Base-by-base conservation (phyloP, 225 moss, liverwort and hornwort species). In the Takakia lepidozioides region DNA sequence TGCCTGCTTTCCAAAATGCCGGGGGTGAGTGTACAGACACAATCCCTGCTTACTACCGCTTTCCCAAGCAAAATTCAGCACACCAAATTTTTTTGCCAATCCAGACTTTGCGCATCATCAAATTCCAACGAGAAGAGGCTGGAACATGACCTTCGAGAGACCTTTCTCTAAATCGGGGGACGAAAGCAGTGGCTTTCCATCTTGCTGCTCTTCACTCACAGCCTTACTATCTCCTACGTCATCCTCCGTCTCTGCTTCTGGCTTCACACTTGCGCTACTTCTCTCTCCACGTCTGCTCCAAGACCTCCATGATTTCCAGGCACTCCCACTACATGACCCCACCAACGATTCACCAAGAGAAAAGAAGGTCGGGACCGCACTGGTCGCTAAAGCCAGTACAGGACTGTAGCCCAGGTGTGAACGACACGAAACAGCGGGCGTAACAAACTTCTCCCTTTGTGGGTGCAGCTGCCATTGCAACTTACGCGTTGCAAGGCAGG, bases 211-310 rank as follows among this genome's bases (percentile, higher is more conserved):
- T 27, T 46, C 10, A n/a, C n/a, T n/a, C 19, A 1, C 27, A 2
- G 1, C 21, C 8, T 51, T 27, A 8, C 27, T 49, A 19, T 10
- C 51, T 4, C 17, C 34, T 22, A 59, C 38, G 39, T 65, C 66
- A 11, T 51, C 61, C 28, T 65, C 62, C 2, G 65, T 59, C 20
- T 70, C 74, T 2, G 66, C 48, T 38, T 80, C 79, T 23, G 79
- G 66, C 64, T 60, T 74, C 58, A 58, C 63, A 22, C 67, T 67
- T 41, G 79, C 70, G 36, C 50, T 41, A 54, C 15, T 52, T 39
- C 65, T 43, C 18, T 49, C 29, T 23, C 19, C 28, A 1, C 44
- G 27, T 26, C 56, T 38, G n/a, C n/a, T n/a, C n/a, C n/a, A n/a
- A n/a, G n/a, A n/a, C n/a, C n/a, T n/a, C n/a, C n/a, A n/a, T n/a